phyloP scores from a whole-genome alignment of 495 filamentous ascomycete species.

The Aspergillus cristatus region DNA sequence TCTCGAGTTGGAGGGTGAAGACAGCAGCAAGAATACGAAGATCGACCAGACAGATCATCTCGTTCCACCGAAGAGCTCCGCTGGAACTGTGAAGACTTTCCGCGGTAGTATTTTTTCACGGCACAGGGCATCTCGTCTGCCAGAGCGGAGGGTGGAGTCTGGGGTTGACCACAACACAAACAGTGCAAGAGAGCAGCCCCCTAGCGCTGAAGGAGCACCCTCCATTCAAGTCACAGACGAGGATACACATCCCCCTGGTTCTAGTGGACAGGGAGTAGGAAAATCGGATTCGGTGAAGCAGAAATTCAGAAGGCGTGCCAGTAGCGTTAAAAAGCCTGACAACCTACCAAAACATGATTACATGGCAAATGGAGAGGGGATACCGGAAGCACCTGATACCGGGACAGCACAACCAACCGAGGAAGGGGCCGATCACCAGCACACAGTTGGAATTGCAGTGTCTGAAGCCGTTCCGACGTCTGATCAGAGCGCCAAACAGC shows the following conservation, averaged over 20 bases:
- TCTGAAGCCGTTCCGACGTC: constrained; percentile 16
- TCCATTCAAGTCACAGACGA: constrained; percentile 43
- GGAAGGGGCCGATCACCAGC: constrained; percentile 8
- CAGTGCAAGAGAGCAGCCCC: constrained; percentile 2
- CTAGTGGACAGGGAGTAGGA: constrained; percentile 15
- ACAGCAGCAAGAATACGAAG: constrained; percentile 10
- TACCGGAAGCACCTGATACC: constrained; percentile 8
- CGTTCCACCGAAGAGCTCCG: constrained; percentile 58
- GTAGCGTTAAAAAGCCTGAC: constrained; percentile 21
- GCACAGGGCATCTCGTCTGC: constrained; percentile 28
- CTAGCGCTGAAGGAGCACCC: constrained; percentile 24
- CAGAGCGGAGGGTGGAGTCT: constrained; percentile 20
- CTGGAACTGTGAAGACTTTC: constrained; percentile 62
- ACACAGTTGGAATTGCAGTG: constrained; percentile 37
- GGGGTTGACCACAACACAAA: constrained; percentile 11
- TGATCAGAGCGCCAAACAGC: constrained; percentile 24
- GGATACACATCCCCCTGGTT: constrained; percentile 13
- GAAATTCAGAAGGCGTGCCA: constrained; percentile 38
- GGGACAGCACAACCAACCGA: constrained; percentile 1
- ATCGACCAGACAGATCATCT: constrained; percentile 19
- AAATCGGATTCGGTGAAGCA: constrained; percentile 30
- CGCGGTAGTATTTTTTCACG: constrained; percentile 67
- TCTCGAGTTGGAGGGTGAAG: constrained; percentile 24
- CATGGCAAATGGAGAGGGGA: constrained; percentile 8
- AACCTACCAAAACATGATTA: constrained; percentile 3